phyloP scores from a whole-genome alignment of 352 stramenopile species.

The Thraustochytrium sp. region DNA sequence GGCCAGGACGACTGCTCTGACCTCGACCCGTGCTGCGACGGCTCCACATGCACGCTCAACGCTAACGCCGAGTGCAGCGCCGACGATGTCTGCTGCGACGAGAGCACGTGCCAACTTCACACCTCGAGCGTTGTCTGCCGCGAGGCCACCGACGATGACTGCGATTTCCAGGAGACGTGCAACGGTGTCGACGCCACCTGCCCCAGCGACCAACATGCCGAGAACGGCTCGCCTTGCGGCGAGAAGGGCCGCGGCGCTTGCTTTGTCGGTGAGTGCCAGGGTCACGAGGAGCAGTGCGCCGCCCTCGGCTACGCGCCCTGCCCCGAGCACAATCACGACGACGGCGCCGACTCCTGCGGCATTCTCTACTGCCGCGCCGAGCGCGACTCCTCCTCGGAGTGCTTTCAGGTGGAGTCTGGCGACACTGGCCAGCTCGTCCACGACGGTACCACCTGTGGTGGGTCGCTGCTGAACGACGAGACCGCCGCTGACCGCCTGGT shows the following conservation, averaged over 20 bases:
- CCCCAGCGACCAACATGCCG: not conserved
- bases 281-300: conserved; percentile 11
- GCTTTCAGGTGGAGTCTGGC: not conserved
- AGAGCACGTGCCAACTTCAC: not conserved
- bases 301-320: not conserved
- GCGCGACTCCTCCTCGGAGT: not conserved
- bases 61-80: conserved; percentile 19
- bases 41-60: conserved; percentile 15
- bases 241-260: not conserved
- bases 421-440: not conserved
- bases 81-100: conserved; percentile 40
- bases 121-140: not conserved
- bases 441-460: conserved; percentile 18
- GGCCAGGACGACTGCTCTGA: conserved; percentile 39
- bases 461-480: not conserved
- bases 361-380: conserved; percentile 11
- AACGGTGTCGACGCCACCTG: conserved; percentile 3
- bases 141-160: not conserved
- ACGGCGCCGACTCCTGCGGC: not conserved
- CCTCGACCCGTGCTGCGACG: conserved; percentile 41
- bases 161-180: conserved; percentile 22
- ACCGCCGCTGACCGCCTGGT: not conserved
- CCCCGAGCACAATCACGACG: not conserved
- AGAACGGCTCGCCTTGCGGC: not conserved
- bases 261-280: conserved; percentile 37